Base-by-base conservation (phyloP, 176 grass and related monocot genomes). In the Raddia guianensis region DNA sequence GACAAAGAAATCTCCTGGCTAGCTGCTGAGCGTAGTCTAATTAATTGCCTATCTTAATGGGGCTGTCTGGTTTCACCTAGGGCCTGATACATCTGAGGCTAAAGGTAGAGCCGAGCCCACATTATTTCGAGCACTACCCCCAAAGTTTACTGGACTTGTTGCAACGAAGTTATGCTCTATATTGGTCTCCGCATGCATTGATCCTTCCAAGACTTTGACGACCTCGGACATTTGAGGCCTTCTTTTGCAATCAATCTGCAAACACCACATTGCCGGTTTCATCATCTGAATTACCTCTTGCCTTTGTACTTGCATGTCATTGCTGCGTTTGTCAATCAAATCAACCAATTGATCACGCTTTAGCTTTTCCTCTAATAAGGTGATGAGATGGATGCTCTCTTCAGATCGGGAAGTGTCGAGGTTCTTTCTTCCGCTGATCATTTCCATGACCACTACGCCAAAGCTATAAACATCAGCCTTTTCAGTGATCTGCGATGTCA, bases 181-280 rank as follows among this genome's bases (percentile, higher is more conserved):
- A 3, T 20, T 58, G 13, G 61, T 88, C 67, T 88, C 69, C 10
- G 42, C 56, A 2, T 12, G 10, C 52, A 69, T 69, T 21, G 19
- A 9, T 11, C 90, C 86, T 88, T 88, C 63, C 55, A 88, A 66
- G 11, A 89, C 78, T 73, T 86, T 86, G 8, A 86, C 70, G 0
- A 89, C 90, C 34, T 68, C 72, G 1, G 83, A 83, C 86, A 92
- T 89, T 44, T 53, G 68, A 80, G 83, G 79, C 43, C 83, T 88
- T 72, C 63, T 72, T 68, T 52, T 80, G 12, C 49, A 60, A 49
- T 87, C 81, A 9, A 46, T n/a, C n/a, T 2, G 85, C n/a, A 91
- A 66, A 21, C 90, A 91, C 84, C 88, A 90, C 35, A 86, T 82
- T 12, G 79, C 83, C 2, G 83, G 80, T 2, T 79, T 19, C 37